Percentiles rank a stretch among this genome's conserved stretches.
Conservation (phyloP, 2,329 filamentous ascomycete species). For the Nigrospora oryzae region DNA sequence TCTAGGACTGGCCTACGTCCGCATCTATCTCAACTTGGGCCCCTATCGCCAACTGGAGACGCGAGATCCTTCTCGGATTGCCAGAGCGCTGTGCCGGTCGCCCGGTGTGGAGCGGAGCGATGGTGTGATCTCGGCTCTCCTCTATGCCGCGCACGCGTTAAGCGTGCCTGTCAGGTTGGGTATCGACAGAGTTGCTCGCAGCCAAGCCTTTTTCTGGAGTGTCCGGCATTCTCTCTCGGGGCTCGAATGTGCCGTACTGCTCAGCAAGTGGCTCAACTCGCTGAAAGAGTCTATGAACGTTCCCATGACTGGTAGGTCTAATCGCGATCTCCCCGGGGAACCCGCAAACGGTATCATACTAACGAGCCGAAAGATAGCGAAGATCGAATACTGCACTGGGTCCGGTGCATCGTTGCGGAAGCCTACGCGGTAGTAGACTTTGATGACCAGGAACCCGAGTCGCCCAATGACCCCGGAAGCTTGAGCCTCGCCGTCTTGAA, state of each 20-base stretch:
- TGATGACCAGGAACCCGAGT: slow-evolving; percentile 23
- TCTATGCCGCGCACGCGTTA: slow-evolving; percentile 45
- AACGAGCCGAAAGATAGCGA: slow-evolving; percentile 23
- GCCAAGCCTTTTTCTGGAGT: slow-evolving; percentile 48
- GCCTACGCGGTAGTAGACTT: slow-evolving; percentile 29
- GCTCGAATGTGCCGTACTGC: slow-evolving; percentile 43
- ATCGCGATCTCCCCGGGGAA: neutral
- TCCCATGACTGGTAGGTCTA: slow-evolving; percentile 18
- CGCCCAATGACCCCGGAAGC: slow-evolving; percentile 16
- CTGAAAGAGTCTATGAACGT: slow-evolving; percentile 10
- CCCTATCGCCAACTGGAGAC: slow-evolving; percentile 33
- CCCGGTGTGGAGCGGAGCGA: slow-evolving; percentile 37
- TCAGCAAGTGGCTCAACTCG: slow-evolving; percentile 39
- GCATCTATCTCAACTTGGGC: slow-evolving; percentile 35
- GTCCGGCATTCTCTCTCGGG: slow-evolving; percentile 46
- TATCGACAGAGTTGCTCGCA: slow-evolving; percentile 43
- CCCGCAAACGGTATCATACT: neutral
- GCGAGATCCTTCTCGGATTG: slow-evolving; percentile 29
- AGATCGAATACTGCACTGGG: slow-evolving; percentile 36
- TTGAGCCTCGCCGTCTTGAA: slow-evolving; percentile 30
- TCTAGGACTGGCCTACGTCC: slow-evolving; percentile 34
- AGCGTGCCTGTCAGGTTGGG: slow-evolving; percentile 47
- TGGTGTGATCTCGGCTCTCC: slow-evolving; percentile 36
- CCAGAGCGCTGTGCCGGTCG: slow-evolving; percentile 24
- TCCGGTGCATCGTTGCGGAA: slow-evolving; percentile 35